A percentile compares a stretch with the other conserved stretches of the same genome.
Conservation (phyloP, 306 rosid species). For the Vigna reflexopilosa region DNA sequence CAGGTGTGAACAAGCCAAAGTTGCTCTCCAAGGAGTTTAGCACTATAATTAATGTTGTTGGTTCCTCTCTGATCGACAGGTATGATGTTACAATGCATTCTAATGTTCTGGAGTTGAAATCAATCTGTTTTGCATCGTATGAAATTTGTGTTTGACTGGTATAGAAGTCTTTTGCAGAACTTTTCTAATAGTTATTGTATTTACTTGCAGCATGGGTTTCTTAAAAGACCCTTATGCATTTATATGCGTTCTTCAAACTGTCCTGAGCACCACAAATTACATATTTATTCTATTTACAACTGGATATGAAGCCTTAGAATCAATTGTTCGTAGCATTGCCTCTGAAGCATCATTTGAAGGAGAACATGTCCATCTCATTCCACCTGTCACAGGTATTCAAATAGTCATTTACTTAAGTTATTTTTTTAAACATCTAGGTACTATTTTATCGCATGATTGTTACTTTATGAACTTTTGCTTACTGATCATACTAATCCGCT, state of each 20-base stretch:
- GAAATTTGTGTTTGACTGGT: neutral
- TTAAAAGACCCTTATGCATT: conserved; percentile 65
- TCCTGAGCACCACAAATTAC: conserved; percentile 58
- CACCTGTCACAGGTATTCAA: too few relatives aligned
- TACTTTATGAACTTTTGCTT: neutral
- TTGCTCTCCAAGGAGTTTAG: conserved; percentile 83
- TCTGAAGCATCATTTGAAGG: too few relatives aligned
- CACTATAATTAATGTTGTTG: conserved; percentile 93
- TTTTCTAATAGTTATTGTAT: conserved; percentile 2
- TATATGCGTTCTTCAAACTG: conserved; percentile 62
- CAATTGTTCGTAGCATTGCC: too few relatives aligned
- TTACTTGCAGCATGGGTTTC: conserved; percentile 81
- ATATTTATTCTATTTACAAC: too few relatives aligned
- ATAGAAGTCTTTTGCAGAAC: too few relatives aligned
- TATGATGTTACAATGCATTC: conserved; percentile 4
- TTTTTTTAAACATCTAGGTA: too few relatives aligned
- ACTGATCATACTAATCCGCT: conserved; percentile 4
- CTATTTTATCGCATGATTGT: neutral
- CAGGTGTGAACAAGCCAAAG: conserved; percentile 91
- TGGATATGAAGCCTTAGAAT: too few relatives aligned
- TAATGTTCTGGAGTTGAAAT: neutral
- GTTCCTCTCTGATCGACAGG: conserved; percentile 97
- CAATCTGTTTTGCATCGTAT: neutral
- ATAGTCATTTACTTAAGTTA: too few relatives aligned
- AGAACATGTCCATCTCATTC: too few relatives aligned